These are phyloP conservation scores for Plasmodium coatneyi DNA, from an alignment of 169 alveolate species.

Conservation along the genomic window DNA sequence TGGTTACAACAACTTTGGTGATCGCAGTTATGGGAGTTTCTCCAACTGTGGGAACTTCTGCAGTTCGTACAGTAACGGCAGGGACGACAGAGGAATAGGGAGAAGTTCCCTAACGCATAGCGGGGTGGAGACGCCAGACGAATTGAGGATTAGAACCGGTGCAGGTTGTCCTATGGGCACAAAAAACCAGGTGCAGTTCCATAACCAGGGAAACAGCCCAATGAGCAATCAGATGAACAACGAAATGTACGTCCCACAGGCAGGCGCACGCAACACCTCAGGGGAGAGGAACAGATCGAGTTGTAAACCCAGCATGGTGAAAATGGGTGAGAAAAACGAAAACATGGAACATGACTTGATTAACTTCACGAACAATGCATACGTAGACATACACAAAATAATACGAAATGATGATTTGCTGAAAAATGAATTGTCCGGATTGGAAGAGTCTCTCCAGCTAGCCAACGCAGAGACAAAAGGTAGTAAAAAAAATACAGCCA, in stretches of 20 bases:
- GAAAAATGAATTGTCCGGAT: constrained; percentile 41
- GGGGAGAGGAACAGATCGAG: background rate
- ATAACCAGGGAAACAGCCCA: background rate
- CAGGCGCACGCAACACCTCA: background rate
- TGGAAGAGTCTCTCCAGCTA: constrained; percentile 31
- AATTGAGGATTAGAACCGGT: background rate
- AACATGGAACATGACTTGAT: constrained; percentile 33
- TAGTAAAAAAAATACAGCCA: background rate
- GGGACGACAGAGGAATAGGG: background rate
- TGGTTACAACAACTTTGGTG: background rate
- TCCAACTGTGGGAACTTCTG: background rate
- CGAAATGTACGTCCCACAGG: background rate
- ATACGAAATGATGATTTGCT: constrained; percentile 47
- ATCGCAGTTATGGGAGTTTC: background rate
- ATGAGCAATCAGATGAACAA: background rate
- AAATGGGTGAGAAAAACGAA: background rate
- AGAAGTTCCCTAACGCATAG: background rate
- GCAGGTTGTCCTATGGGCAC: background rate
- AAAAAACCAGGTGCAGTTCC: background rate
- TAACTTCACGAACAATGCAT: constrained; percentile 37
- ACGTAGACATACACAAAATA: constrained; percentile 56
- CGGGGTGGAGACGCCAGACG: background rate
- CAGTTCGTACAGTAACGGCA: background rate
- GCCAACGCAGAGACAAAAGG: background rate
- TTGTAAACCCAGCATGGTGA: background rate